Evolutionary conservation across 805 yeast species (phyloP).

Genomic region (Limtongia smithiae): DNA sequence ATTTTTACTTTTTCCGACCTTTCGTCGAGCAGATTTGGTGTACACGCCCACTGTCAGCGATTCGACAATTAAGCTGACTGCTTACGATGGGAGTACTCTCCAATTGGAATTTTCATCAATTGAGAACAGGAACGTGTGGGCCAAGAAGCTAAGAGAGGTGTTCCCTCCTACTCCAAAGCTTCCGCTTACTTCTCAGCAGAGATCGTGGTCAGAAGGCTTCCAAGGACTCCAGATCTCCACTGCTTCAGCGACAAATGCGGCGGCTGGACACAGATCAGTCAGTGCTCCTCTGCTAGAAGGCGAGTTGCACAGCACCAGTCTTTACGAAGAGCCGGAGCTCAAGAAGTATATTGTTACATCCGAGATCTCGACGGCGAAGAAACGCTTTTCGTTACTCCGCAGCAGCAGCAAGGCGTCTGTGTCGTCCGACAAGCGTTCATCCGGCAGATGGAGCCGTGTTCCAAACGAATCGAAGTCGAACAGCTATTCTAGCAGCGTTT

Average conservation of each 20-base stretch:
- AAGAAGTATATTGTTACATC: constrained; percentile 13
- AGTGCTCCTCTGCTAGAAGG: constrained; percentile 9
- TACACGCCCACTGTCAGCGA: constrained; percentile 1
- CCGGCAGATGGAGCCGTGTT: constrained; percentile 10
- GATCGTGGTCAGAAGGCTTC: neutral
- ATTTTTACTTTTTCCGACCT: constrained; percentile 24
- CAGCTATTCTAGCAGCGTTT: constrained; percentile 1
- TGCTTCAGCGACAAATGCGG: neutral
- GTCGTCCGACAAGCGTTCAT: constrained; percentile 1
- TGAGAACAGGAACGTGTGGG: constrained; percentile 20
- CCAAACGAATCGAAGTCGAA: constrained; percentile 9
- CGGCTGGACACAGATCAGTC: neutral
- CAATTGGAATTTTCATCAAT: constrained; percentile 20
- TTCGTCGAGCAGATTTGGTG: constrained; percentile 23
- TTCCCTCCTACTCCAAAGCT: constrained; percentile 22
- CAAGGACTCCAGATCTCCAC: constrained; percentile 17
- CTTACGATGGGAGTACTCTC: constrained; percentile 19
- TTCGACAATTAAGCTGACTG: constrained; percentile 7
- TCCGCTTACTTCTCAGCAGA: constrained; percentile 8
- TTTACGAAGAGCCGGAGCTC: constrained; percentile 22
- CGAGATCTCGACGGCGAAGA: constrained; percentile 22
- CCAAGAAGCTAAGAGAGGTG: constrained; percentile 7
- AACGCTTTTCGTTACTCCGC: constrained; percentile 17
- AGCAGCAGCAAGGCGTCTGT: neutral
- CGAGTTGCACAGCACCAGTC: constrained; percentile 21